These are phyloP conservation scores for Claviceps arundinis DNA, from an alignment of 2,329 filamentous ascomycete genomes.

Conservation along the genomic window DNA sequence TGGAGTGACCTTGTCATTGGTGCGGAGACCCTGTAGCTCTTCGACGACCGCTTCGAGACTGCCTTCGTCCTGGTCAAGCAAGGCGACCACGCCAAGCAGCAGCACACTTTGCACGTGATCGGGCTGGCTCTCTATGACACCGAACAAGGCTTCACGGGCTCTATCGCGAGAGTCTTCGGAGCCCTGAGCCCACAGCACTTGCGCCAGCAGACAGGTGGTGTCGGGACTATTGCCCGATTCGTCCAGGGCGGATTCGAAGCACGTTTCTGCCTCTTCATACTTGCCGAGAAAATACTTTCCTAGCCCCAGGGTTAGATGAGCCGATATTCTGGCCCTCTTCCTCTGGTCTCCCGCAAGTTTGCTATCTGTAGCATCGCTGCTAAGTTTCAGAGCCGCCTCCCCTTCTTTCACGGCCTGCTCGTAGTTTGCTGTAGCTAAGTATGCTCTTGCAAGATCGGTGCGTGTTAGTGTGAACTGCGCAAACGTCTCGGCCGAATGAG, in stretches of 20 bases:
- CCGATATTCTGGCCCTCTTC: constrained; percentile 62
- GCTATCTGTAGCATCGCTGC: constrained; percentile 54
- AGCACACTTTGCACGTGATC: constrained; percentile 69
- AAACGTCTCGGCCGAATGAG: constrained; percentile 62
- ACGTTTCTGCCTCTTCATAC: constrained; percentile 57
- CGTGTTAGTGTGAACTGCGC: constrained; percentile 70
- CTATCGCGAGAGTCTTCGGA: constrained; percentile 59
- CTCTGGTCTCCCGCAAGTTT: constrained; percentile 53
- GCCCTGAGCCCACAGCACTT: constrained; percentile 87
- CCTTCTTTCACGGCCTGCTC: constrained; percentile 63
- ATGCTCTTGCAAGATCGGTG: constrained; percentile 73
- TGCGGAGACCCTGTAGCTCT: constrained; percentile 62
- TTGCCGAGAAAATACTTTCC: constrained; percentile 60
- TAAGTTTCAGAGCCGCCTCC: constrained; percentile 67
- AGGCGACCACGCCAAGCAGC: constrained; percentile 70
- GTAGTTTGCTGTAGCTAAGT: constrained; percentile 56
- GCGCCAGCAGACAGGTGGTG: constrained; percentile 73
- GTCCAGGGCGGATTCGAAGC: constrained; percentile 67
- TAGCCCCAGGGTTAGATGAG: constrained; percentile 74
- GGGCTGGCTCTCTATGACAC: constrained; percentile 59
- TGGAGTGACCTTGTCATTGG: constrained; percentile 47
- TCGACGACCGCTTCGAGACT: constrained; percentile 67
- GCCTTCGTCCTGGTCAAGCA: constrained; percentile 68
- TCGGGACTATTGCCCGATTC: constrained; percentile 69
- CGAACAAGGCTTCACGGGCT: constrained; percentile 68